Evolutionary conservation across 1,139 yeast species (phyloP).

Genomic region (Magnusiomyces tetraspermus): DNA sequence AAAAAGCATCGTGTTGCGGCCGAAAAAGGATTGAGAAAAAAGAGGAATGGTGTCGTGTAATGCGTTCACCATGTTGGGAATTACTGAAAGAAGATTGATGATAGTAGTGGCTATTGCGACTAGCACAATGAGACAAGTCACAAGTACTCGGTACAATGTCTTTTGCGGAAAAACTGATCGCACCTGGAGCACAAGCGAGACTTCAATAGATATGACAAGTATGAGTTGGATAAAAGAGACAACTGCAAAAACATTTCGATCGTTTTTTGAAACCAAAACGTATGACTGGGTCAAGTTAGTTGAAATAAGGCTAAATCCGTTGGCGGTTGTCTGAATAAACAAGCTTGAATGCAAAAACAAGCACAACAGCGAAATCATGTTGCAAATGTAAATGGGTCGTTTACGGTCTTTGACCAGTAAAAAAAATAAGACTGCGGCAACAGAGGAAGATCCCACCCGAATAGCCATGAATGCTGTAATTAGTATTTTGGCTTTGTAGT

Average conservation of each 20-base stretch:
- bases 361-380: conserved; percentile 48
- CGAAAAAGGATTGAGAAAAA: conserved; percentile 10
- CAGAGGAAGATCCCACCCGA: conserved; percentile 36
- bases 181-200: conserved; percentile 61
- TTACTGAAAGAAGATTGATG: conserved; percentile 10
- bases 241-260: conserved; percentile 43
- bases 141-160: conserved; percentile 31
- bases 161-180: conserved; percentile 54
- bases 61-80: conserved; percentile 3
- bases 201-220: conserved; percentile 50
- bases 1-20: conserved; percentile 11
- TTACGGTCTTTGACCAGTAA: conserved; percentile 23
- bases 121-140: conserved; percentile 36
- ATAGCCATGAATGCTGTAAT: conserved; percentile 32
- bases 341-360: conserved; percentile 51
- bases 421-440: conserved; percentile 18
- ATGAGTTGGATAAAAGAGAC: conserved; percentile 52
- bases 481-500: conserved; percentile 27
- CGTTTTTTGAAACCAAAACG: conserved; percentile 31
- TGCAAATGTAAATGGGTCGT: conserved; percentile 62
- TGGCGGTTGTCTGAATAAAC: conserved; percentile 44
- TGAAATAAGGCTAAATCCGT: conserved; percentile 44
- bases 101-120: conserved; percentile 40
- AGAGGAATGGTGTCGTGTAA: conserved; percentile 3
- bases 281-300: conserved; percentile 44